Conservation (phyloP, 805 yeast species). For the Yamadazyma nakazawae region DNA sequence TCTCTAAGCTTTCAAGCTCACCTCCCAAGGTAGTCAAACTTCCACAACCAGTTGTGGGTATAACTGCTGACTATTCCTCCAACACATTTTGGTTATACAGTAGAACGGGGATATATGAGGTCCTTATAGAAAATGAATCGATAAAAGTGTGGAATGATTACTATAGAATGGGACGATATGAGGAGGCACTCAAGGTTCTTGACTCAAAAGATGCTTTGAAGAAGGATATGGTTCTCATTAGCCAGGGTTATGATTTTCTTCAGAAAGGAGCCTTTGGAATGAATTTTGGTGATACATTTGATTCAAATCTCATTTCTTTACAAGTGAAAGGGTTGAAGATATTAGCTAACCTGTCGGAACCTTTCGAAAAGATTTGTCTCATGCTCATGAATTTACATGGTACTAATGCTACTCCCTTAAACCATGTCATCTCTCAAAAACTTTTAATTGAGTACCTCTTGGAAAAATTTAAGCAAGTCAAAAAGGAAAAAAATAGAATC, state of each 20-base stretch:
- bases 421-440: constrained; percentile 14
- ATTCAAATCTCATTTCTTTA: constrained; percentile 14
- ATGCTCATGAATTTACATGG: constrained; percentile 29
- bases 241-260: constrained; percentile 37
- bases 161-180: constrained; percentile 47
- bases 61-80: constrained; percentile 26
- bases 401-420: neutral
- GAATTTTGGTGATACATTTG: constrained; percentile 15
- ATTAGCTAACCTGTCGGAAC: constrained; percentile 59
- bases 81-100: constrained; percentile 80
- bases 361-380: constrained; percentile 69
- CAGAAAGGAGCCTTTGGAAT: constrained; percentile 34
- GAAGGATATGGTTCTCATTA: constrained; percentile 30
- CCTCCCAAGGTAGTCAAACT: constrained; percentile 10
- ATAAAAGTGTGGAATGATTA: constrained; percentile 67
- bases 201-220: constrained; percentile 19
- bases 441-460: constrained; percentile 34
- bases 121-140: constrained; percentile 66
- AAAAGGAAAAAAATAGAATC: constrained; percentile 26
- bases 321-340: constrained; percentile 41
- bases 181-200: constrained; percentile 55
- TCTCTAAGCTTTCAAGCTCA: constrained; percentile 28
- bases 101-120: constrained; percentile 58
- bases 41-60: constrained; percentile 21
- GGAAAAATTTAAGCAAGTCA: constrained; percentile 25